Conservation (phyloP, 257 asterid species). For the Solanum acaule region DNA sequence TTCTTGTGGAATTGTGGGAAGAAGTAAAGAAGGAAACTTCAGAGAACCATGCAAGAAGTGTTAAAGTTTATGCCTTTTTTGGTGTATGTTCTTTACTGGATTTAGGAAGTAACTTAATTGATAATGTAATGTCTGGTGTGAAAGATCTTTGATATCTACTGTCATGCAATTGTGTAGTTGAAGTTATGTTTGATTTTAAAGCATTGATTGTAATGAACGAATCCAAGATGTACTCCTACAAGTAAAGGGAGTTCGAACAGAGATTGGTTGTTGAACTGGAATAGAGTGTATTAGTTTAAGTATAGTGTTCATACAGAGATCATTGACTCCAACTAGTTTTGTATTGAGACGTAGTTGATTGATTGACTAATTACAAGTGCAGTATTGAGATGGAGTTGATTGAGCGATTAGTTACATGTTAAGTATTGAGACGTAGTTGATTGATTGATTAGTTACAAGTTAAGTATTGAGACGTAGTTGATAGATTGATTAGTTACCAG, state of each 20-base stretch:
- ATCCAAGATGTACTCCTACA: not conserved
- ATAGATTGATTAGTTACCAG: not conserved
- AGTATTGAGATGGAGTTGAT: not conserved
- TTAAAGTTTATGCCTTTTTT: not conserved
- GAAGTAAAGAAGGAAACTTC: not conserved
- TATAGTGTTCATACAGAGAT: not conserved
- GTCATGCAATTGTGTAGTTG: not conserved
- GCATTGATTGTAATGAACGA: not conserved
- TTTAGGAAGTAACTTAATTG: not conserved
- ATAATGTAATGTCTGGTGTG: not conserved
- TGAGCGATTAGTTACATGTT: not conserved
- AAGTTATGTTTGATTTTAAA: not conserved
- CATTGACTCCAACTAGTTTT: not conserved
- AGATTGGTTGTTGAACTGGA: not conserved
- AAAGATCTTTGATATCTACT: not conserved
- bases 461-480: not conserved
- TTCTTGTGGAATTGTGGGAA: not conserved
- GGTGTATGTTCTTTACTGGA: not conserved
- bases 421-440: not conserved
- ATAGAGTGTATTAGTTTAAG: not conserved
- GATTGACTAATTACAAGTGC: not conserved
- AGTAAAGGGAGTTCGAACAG: not conserved
- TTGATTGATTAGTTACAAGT: not conserved
- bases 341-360: not conserved
- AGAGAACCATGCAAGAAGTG: not conserved